These are phyloP conservation scores for Daldinia grandis DNA, from an alignment of 495 filamentous ascomycete species.

Conservation along the genomic window DNA sequence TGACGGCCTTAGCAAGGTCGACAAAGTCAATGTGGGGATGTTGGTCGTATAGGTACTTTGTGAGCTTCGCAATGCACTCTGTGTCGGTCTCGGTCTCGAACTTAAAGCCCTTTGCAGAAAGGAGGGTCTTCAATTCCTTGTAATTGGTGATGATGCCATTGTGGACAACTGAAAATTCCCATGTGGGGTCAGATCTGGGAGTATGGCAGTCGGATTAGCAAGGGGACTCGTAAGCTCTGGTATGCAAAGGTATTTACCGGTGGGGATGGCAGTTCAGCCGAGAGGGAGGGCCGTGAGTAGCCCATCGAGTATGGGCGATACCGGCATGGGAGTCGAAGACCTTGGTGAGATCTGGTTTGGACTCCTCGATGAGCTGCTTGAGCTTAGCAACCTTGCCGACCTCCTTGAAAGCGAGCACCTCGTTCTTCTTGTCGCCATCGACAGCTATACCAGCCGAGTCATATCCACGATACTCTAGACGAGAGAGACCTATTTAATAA, in stretches of 20 bases:
- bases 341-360: conserved; percentile 84
- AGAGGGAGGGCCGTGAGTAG: conserved; percentile 94
- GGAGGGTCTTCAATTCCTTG: conserved; percentile 95
- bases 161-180: conserved; percentile 97
- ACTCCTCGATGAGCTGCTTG: conserved; percentile 87
- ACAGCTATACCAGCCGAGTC: conserved; percentile 96
- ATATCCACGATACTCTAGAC: conserved; percentile 96
- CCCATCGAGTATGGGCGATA: conserved; percentile 99
- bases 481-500: conserved; percentile 67
- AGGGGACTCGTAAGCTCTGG: conserved; percentile 41
- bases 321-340: conserved; percentile 96
- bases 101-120: conserved; percentile 93
- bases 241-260: conserved; percentile 67
- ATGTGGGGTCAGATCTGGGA: conserved; percentile 74
- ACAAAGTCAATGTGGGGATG: conserved; percentile 96
- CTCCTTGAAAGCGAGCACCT: conserved; percentile 97
- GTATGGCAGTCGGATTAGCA: conserved; percentile 32
- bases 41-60: conserved; percentile 97
- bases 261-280: conserved; percentile 97
- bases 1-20: conserved; percentile 93
- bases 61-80: conserved; percentile 97
- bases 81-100: conserved; percentile 99
- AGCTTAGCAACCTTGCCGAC: conserved; percentile 98
- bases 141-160: conserved; percentile 99
- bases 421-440: conserved; percentile 98